Conservation (phyloP, 257 asterid species). For the Paulownia fortunei region DNA sequence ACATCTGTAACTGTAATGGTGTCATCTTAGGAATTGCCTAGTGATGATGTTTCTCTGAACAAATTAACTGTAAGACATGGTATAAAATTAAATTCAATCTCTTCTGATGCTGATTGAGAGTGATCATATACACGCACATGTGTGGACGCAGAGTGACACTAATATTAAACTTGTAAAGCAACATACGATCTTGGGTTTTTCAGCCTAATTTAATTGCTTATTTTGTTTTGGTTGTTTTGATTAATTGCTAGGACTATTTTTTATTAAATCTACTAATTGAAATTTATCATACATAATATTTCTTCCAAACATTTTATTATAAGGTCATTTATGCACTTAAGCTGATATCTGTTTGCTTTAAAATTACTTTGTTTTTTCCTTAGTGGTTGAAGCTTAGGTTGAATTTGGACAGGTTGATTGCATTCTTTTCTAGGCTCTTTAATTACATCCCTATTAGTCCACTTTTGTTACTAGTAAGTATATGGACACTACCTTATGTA, state of each 20-base stretch:
- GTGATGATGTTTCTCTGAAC: slow-evolving; percentile 3
- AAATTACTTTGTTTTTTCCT: not conserved
- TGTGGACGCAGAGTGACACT: not conserved
- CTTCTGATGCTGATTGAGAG: slow-evolving; percentile 3
- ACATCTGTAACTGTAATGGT: not conserved
- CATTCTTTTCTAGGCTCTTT: not conserved
- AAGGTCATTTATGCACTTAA: not conserved
- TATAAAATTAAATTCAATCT: not conserved
- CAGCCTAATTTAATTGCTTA: not conserved
- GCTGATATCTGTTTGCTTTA: slow-evolving; percentile 1
- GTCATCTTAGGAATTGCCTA: not conserved
- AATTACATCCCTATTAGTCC: not conserved
- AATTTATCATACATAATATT: not conserved
- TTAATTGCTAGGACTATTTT: not conserved
- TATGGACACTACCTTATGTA: not conserved
- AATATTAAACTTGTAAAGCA: not conserved
- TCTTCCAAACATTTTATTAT: not conserved
- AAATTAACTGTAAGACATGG: not conserved
- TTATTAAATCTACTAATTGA: not conserved
- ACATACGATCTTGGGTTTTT: not conserved
- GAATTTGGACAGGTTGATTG: not conserved
- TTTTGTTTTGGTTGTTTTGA: not conserved
- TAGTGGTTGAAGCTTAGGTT: not conserved
- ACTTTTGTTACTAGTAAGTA: slow-evolving; percentile 4
- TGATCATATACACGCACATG: not conserved